Conservation (phyloP, 495 filamentous ascomycete species). For the Ascodesmis nigricans region DNA sequence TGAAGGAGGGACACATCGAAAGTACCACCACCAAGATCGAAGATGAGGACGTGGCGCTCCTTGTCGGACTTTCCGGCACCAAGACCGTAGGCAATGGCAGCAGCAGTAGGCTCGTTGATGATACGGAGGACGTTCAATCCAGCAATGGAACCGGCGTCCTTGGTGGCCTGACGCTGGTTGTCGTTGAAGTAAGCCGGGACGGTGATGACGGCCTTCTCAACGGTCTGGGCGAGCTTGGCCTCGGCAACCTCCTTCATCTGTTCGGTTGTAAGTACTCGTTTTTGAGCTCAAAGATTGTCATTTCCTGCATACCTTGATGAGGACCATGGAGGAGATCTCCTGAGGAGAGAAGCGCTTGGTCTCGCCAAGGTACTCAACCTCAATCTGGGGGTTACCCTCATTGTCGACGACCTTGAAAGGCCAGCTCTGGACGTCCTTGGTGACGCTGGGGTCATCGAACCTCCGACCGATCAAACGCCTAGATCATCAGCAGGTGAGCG, state of each 20-base stretch:
- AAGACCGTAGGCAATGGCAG: constrained; percentile 92
- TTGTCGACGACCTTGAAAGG: constrained; percentile 94
- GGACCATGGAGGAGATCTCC: constrained; percentile 93
- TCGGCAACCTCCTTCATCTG: constrained; percentile 99
- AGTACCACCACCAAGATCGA: constrained; percentile 97
- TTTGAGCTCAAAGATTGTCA: too few relatives aligned
- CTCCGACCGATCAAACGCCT: constrained; percentile 88
- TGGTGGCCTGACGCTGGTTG: constrained; percentile 96
- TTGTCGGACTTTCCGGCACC: constrained; percentile 80
- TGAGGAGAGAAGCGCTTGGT: constrained; percentile 88
- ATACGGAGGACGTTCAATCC: constrained; percentile 97
- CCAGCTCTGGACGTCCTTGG: constrained; percentile 95
- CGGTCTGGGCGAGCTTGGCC: constrained; percentile 82
- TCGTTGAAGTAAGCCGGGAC: constrained; percentile 99
- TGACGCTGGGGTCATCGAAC: constrained; percentile 85
- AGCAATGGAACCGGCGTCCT: constrained; percentile 93
- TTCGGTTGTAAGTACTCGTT: too few relatives aligned
- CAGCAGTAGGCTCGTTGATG: constrained; percentile 98
- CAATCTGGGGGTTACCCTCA: constrained; percentile 68
- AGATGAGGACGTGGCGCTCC: constrained; percentile 97
- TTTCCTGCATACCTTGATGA: too few relatives aligned
- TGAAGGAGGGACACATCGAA: constrained; percentile 98
- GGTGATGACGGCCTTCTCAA: constrained; percentile 96
- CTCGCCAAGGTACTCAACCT: constrained; percentile 91
- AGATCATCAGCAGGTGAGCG: constrained; percentile 1